Conservation (phyloP, 495 filamentous ascomycete genomes). For the Chaetomidium leptoderma region DNA sequence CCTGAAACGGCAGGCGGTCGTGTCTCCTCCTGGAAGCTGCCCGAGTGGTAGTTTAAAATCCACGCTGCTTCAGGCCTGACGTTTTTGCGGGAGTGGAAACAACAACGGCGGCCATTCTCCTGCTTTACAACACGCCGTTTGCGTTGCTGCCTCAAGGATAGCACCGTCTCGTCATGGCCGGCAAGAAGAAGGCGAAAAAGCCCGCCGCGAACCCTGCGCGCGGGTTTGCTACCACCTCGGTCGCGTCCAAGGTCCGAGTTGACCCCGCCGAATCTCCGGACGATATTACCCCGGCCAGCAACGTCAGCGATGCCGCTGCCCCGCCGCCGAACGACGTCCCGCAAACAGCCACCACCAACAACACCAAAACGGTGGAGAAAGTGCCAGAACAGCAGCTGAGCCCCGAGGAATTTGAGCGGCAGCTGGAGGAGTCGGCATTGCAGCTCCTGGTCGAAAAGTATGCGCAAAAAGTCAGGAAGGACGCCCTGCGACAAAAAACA, state of each 20-base stretch:
- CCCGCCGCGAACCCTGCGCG: slow-evolving; percentile 75
- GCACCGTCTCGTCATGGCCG: slow-evolving; percentile 54
- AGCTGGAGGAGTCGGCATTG: slow-evolving; percentile 76
- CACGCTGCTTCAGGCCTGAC: slow-evolving; percentile 15
- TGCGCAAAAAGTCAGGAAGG: slow-evolving; percentile 61
- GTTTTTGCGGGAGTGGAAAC: slow-evolving; percentile 17
- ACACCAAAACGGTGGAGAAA: slow-evolving; percentile 36
- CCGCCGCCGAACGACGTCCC: slow-evolving; percentile 36
- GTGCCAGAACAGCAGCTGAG: slow-evolving; percentile 53
- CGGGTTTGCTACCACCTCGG: slow-evolving; percentile 87
- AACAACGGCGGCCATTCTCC: slow-evolving; percentile 13
- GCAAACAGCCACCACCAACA: slow-evolving; percentile 25
- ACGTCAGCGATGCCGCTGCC: slow-evolving; percentile 28
- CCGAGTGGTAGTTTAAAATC: slow-evolving; percentile 15
- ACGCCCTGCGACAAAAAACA: slow-evolving; percentile 62
- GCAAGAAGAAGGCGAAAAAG: slow-evolving; percentile 88
- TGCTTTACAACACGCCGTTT: neutral
- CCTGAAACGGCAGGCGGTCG: slow-evolving; percentile 35
- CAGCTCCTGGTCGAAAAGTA: slow-evolving; percentile 80
- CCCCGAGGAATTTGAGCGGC: slow-evolving; percentile 78
- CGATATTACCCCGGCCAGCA: slow-evolving; percentile 25
- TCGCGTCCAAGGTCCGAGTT: slow-evolving; percentile 63
- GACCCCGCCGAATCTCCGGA: slow-evolving; percentile 39
- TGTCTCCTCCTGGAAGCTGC: slow-evolving; percentile 8
- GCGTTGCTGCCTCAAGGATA: slow-evolving; percentile 2